Percentiles rank a stretch among this genome's conserved stretches.
Conservation (phyloP, 2,329 filamentous ascomycete genomes). For the Zasmidium angulare region DNA sequence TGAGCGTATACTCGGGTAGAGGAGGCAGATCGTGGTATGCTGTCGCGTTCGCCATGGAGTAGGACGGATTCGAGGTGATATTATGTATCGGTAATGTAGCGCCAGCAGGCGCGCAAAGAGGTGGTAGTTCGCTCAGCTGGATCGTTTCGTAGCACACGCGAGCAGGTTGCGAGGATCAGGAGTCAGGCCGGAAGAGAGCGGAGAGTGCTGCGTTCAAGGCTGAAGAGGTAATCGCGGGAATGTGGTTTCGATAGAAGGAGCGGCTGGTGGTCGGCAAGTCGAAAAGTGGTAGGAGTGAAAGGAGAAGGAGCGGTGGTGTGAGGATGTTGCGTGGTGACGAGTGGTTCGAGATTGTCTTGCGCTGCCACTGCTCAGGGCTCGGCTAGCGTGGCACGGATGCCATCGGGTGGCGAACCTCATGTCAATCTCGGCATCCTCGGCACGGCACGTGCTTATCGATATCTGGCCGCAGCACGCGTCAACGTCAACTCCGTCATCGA, state of each 20-base stretch:
- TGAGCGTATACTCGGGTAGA: slow-evolving; percentile 76
- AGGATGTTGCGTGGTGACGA: slow-evolving; percentile 1
- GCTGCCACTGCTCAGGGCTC: neutral
- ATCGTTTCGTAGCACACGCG: slow-evolving; percentile 7
- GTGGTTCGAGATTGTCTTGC: slow-evolving; percentile 8
- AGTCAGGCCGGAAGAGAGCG: slow-evolving; percentile 7
- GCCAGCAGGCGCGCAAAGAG: slow-evolving; percentile 8
- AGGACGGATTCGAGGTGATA: slow-evolving; percentile 1
- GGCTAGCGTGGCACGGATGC: neutral
- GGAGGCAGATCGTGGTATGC: slow-evolving; percentile 69
- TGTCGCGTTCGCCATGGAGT: slow-evolving; percentile 43
- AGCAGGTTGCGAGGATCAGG: slow-evolving; percentile 9
- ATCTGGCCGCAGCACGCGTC: neutral
- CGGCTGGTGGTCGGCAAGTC: slow-evolving; percentile 10
- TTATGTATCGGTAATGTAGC: slow-evolving; percentile 10
- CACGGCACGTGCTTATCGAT: neutral
- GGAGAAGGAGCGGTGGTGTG: neutral
- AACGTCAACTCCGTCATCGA: neutral
- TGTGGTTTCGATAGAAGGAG: slow-evolving; percentile 17
- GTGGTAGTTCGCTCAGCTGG: neutral
- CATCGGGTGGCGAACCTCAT: too few relatives aligned
- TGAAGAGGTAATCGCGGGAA: neutral
- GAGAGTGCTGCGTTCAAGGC: neutral
- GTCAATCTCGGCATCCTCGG: too few relatives aligned
- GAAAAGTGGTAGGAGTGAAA: neutral